A percentile compares a stretch with the other conserved stretches of the same genome.
These are phyloP conservation scores for Neofusicoccum parvum DNA, from an alignment of 2,329 filamentous ascomycete species.

Conservation along the genomic window DNA sequence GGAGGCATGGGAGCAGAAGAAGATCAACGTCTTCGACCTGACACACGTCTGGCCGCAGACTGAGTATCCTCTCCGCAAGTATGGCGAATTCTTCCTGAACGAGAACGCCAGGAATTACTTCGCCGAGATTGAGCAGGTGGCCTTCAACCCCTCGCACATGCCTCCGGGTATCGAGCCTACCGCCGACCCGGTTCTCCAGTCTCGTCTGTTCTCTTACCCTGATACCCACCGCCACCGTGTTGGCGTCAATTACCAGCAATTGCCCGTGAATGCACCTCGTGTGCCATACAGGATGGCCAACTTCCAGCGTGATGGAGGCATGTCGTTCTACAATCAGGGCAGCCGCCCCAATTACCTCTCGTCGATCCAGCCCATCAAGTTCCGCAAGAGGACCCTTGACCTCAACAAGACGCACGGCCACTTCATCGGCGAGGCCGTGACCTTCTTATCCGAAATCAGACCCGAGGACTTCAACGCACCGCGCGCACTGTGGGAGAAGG, in stretches of 20 bases:
- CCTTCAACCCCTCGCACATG: constrained; percentile 69
- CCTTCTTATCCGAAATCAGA: constrained; percentile 55
- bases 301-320: constrained; percentile 72
- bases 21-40: constrained; percentile 58
- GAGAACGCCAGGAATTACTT: constrained; percentile 64
- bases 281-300: constrained; percentile 62
- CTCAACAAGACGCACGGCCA: constrained; percentile 54
- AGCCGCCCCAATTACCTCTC: constrained; percentile 60
- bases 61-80: constrained; percentile 55
- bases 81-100: constrained; percentile 56
- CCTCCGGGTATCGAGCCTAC: constrained; percentile 69
- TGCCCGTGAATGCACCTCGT: constrained; percentile 57
- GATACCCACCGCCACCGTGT: constrained; percentile 64
- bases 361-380: constrained; percentile 55
- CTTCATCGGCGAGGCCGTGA: constrained; percentile 52
- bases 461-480: constrained; percentile 60
- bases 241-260: constrained; percentile 61
- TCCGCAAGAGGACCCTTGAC: constrained; percentile 50
- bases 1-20: constrained; percentile 54
- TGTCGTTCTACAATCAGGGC: constrained; percentile 69
- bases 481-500: constrained; percentile 61
- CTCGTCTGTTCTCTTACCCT: constrained; percentile 70
- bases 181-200: constrained; percentile 70
- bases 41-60: constrained; percentile 58
- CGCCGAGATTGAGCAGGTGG: constrained; percentile 69